Conservation (phyloP, 2,329 filamentous ascomycete species). For the Aspergillus neotritici region DNA sequence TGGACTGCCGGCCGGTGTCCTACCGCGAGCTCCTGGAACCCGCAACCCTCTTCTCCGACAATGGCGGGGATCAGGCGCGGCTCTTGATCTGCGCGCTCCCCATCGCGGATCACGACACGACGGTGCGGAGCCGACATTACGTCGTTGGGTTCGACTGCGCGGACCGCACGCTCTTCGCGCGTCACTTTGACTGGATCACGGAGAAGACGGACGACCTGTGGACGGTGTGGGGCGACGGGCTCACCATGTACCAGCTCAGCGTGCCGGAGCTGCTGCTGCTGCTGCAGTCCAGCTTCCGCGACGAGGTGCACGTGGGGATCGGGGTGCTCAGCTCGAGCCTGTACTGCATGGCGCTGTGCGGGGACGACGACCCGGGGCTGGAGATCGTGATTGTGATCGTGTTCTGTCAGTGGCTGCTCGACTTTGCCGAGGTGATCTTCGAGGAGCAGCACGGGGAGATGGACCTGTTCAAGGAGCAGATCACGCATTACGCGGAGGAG, state of each 20-base stretch:
- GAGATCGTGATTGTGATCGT: slow-evolving; percentile 28
- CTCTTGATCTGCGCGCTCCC: slow-evolving; percentile 22
- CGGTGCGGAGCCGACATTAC: slow-evolving; percentile 19
- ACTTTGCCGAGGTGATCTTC: slow-evolving; percentile 21
- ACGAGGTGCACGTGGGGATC: slow-evolving; percentile 12
- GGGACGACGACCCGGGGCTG: slow-evolving; percentile 24
- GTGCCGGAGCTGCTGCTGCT: slow-evolving; percentile 18
- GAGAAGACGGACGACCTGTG: slow-evolving; percentile 19
- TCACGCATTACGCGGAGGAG: slow-evolving; percentile 16
- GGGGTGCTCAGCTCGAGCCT: slow-evolving; percentile 23
- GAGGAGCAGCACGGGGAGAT: slow-evolving; percentile 4
- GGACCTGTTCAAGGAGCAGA: slow-evolving; percentile 8
- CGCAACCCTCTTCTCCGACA: slow-evolving; percentile 5
- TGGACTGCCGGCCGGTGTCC: slow-evolving; percentile 20
- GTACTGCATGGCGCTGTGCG: slow-evolving; percentile 12
- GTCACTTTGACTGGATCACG: slow-evolving; percentile 22
- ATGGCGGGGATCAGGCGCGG: slow-evolving; percentile 11
- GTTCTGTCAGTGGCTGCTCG: slow-evolving; percentile 27
- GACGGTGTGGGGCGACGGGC: slow-evolving; percentile 23
- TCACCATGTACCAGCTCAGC: slow-evolving; percentile 18
- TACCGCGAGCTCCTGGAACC: slow-evolving; percentile 19
- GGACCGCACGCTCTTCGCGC: slow-evolving; percentile 18
- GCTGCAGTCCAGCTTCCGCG: slow-evolving; percentile 17
- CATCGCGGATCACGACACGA: slow-evolving; percentile 13
- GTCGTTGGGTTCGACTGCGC: slow-evolving; percentile 25